A percentile compares a stretch with the other conserved stretches of the same genome.
Evolutionary conservation across 2,329 filamentous ascomycete species (phyloP).

Genomic region (Ascocoryne sarcoides): DNA sequence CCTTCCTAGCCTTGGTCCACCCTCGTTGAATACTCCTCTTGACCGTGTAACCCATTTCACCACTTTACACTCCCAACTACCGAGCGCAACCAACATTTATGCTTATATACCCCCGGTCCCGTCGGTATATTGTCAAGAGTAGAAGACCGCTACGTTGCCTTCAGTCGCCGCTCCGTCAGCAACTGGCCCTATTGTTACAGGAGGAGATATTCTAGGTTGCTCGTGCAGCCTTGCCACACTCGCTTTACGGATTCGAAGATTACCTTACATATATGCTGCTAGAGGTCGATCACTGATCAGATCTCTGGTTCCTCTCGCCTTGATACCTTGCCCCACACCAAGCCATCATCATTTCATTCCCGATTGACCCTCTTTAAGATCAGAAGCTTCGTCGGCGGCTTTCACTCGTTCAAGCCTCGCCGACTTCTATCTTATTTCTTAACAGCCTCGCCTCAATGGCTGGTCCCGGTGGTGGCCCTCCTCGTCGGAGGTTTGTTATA

Average conservation of each 20-base stretch:
- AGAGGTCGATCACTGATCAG: slow-evolving; percentile 16
- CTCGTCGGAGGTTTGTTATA: slow-evolving; percentile 52
- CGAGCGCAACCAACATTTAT: slow-evolving; percentile 15
- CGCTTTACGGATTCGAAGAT: slow-evolving; percentile 20
- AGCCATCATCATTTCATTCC: slow-evolving; percentile 7
- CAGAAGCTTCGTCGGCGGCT: slow-evolving; percentile 24
- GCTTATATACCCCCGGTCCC: slow-evolving; percentile 18
- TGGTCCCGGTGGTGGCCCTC: slow-evolving; percentile 89
- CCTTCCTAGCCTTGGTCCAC: slow-evolving; percentile 15
- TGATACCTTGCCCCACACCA: slow-evolving; percentile 8
- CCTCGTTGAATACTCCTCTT: slow-evolving; percentile 8
- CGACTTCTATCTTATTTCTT: slow-evolving; percentile 25
- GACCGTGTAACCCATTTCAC: not conserved
- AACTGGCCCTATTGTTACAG: slow-evolving; percentile 17
- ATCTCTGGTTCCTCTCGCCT: slow-evolving; percentile 13
- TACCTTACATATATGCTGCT: slow-evolving; percentile 23
- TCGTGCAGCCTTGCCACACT: slow-evolving; percentile 25
- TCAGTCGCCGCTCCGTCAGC: slow-evolving; percentile 21
- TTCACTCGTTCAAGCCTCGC: slow-evolving; percentile 31
- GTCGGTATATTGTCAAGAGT: slow-evolving; percentile 10
- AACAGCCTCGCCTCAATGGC: slow-evolving; percentile 55
- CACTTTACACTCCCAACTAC: slow-evolving; percentile 4
- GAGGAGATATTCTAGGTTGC: slow-evolving; percentile 9
- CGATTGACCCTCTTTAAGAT: slow-evolving; percentile 14
- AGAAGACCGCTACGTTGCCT: slow-evolving; percentile 23